A percentile compares a stretch with the other conserved stretches of the same genome.
Conservation (phyloP, 345 rosid species). For the Populus nigra region DNA sequence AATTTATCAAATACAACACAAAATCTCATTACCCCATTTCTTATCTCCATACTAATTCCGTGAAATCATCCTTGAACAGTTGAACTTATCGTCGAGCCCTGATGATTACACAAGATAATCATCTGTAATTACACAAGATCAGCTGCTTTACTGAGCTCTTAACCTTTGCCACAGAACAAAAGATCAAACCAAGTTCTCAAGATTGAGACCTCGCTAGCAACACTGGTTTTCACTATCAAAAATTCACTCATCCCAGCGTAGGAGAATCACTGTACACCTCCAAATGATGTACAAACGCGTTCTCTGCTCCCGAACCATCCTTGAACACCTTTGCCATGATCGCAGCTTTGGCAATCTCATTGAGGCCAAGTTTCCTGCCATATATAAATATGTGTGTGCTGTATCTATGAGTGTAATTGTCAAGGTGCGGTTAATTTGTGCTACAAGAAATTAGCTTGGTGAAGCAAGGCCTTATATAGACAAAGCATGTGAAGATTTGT, state of each 20-base stretch:
- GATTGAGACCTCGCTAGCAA: neutral
- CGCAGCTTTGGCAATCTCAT: slow-evolving; percentile 32
- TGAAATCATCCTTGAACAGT: too few relatives aligned
- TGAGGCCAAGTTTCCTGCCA: slow-evolving; percentile 9
- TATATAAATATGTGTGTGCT: neutral
- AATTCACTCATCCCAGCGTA: slow-evolving; percentile 41
- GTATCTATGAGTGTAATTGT: neutral
- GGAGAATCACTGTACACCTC: slow-evolving; percentile 71
- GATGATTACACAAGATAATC: too few relatives aligned
- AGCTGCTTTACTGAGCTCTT: too few relatives aligned
- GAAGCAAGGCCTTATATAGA: neutral
- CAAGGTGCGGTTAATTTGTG: neutral
- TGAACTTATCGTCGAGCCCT: too few relatives aligned
- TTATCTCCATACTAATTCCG: too few relatives aligned
- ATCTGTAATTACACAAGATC: neutral
- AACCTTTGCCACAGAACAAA: neutral
- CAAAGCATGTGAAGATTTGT: neutral
- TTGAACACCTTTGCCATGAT: slow-evolving; percentile 51
- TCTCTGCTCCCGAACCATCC: slow-evolving; percentile 52
- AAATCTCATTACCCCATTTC: too few relatives aligned
- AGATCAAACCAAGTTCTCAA: neutral
- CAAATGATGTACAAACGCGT: slow-evolving; percentile 68
- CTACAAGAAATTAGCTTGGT: neutral
- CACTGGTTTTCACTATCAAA: neutral
- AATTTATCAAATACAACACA: too few relatives aligned